phyloP scores from a whole-genome alignment of 805 yeast species.

The Metschnikowia continentalis region DNA sequence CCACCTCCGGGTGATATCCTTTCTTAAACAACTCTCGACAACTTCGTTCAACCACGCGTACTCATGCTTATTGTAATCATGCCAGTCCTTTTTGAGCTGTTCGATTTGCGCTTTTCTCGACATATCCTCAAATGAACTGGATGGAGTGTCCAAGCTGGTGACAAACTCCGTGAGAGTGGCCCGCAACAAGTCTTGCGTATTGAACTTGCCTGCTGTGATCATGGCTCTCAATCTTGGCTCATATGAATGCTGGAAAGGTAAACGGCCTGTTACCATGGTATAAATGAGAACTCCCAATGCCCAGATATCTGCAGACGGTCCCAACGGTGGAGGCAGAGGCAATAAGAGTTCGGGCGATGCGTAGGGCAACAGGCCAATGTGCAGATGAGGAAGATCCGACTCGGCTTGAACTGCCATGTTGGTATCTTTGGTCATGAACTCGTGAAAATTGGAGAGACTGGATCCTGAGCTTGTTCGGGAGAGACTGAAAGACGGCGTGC shows the following conservation, averaged over 20 bases:
- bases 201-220: conserved; percentile 65
- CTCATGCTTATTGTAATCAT: conserved; percentile 17
- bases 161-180: conserved; percentile 37
- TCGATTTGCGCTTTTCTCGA: conserved; percentile 10
- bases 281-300: conserved; percentile 79
- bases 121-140: conserved; percentile 15
- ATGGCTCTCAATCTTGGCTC: conserved; percentile 73
- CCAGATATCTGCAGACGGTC: conserved; percentile 82
- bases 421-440: conserved; percentile 12
- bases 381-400: conserved; percentile 53
- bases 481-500: conserved; percentile 23
- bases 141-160: conserved; percentile 13
- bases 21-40: conserved; percentile 51
- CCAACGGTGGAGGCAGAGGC: conserved; percentile 57
- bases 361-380: conserved; percentile 87
- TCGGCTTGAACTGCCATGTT: conserved; percentile 23
- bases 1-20: conserved; percentile 50
- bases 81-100: conserved; percentile 16
- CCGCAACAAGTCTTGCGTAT: conserved; percentile 39
- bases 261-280: conserved; percentile 65
- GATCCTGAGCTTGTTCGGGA: conserved; percentile 9
- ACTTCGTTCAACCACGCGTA: conserved; percentile 30
- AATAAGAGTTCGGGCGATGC: conserved; percentile 82
- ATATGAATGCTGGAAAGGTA: conserved; percentile 83
- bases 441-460: conserved; percentile 12